Percentiles rank a stretch among this genome's conserved stretches.
Evolutionary conservation across 2,329 filamentous ascomycete species (phyloP).

Genomic region (Fusarium floridanum): DNA sequence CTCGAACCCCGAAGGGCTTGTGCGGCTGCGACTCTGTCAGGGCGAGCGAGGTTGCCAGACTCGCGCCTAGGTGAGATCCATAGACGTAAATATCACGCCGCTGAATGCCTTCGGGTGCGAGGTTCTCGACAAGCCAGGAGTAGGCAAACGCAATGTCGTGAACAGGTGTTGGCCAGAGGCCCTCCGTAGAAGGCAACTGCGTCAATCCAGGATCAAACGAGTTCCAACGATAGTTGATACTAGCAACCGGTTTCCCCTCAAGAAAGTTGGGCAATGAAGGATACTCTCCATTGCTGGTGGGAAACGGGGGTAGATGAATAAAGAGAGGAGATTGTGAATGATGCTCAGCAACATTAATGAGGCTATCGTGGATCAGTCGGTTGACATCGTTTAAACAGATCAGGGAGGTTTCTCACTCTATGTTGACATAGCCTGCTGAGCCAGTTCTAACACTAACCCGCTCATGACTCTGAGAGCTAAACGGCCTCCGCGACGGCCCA

Average conservation of each 20-base stretch:
- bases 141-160: conserved; percentile 69
- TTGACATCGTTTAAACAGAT: neutral
- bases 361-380: conserved; percentile 52
- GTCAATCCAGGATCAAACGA: conserved; percentile 31
- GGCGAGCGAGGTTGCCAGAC: conserved; percentile 68
- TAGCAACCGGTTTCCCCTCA: conserved; percentile 60
- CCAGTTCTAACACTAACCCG: conserved; percentile 62
- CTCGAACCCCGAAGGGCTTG: conserved; percentile 61
- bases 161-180: conserved; percentile 67
- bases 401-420: conserved; percentile 61
- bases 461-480: conserved; percentile 49
- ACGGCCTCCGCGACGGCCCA: conserved; percentile 21
- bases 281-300: conserved; percentile 47
- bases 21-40: conserved; percentile 66
- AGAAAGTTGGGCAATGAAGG: conserved; percentile 57
- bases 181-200: conserved; percentile 42
- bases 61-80: conserved; percentile 70
- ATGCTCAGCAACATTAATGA: conserved; percentile 61
- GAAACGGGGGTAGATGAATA: conserved; percentile 67
- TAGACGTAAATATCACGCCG: conserved; percentile 61
- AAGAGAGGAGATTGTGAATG: conserved; percentile 60
- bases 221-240: conserved; percentile 72
- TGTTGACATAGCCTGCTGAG: conserved; percentile 62
- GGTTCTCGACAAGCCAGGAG: conserved; percentile 62
- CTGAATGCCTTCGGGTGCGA: conserved; percentile 52